These are phyloP conservation scores for Rhodosporidiobolus sp. DNA, from an alignment of 768 basidiomycete species.

Conservation along the genomic window DNA sequence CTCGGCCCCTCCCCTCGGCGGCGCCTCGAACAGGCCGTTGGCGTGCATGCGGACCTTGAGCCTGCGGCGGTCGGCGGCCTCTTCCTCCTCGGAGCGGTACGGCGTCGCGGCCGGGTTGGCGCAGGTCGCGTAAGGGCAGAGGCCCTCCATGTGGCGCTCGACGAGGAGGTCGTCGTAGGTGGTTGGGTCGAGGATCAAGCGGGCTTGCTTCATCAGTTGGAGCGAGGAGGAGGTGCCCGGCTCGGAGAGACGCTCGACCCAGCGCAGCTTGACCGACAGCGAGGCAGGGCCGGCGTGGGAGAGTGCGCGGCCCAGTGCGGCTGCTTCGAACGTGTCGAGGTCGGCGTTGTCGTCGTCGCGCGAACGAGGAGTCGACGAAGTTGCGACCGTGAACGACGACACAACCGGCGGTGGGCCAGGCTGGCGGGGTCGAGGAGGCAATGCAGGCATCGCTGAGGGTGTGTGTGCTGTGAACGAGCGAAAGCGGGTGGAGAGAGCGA, in stretches of 20 bases:
- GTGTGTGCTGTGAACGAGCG: background rate
- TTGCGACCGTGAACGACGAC: constrained; percentile 14
- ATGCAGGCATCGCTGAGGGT: background rate
- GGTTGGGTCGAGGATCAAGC: background rate
- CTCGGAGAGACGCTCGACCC: constrained; percentile 12
- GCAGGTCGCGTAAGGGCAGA: constrained; percentile 26
- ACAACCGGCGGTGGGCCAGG: background rate
- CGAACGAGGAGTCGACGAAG: constrained; percentile 3
- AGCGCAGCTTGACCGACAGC: constrained; percentile 11
- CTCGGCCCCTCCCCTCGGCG: background rate
- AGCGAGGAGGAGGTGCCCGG: background rate
- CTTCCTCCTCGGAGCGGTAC: background rate
- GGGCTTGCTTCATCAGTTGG: background rate
- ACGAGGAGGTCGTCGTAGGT: constrained; percentile 15
- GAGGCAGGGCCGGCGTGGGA: constrained; percentile 3
- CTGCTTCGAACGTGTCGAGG: background rate
- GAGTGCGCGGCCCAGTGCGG: background rate
- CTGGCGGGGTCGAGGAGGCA: background rate
- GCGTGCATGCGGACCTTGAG: constrained; percentile 9
- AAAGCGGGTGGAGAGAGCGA: background rate
- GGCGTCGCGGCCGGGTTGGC: background rate
- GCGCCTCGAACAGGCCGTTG: constrained; percentile 13
- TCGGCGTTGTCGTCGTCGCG: background rate
- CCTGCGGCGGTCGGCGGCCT: background rate
- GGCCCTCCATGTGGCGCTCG: constrained; percentile 17